A percentile compares a stretch with the other conserved stretches of the same genome.
These are phyloP conservation scores for Arthroderma sp. DNA, from an alignment of 2,329 filamentous ascomycete species.

Conservation along the genomic window DNA sequence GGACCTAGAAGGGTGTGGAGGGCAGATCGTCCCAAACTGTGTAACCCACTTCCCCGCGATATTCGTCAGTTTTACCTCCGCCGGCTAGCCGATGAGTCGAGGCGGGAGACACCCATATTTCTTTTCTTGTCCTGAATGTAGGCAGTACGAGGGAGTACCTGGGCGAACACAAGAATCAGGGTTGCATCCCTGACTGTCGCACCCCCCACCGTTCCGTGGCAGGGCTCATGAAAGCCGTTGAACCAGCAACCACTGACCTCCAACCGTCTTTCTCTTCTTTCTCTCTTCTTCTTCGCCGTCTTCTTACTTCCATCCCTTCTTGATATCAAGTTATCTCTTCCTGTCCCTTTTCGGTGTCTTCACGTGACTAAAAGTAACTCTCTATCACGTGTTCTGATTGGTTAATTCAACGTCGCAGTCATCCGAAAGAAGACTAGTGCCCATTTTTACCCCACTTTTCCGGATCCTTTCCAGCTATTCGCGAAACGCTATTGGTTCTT, in stretches of 20 bases:
- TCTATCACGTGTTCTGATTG: not conserved
- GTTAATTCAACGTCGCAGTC: not conserved
- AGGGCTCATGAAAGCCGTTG: not conserved
- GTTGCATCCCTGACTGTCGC: not conserved
- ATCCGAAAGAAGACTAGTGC: not conserved
- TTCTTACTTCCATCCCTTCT: not conserved
- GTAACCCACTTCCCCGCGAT: conserved; percentile 42
- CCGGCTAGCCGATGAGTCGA: conserved; percentile 58
- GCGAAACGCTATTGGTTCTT: not conserved
- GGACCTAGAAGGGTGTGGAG: conserved; percentile 61
- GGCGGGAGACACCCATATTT: conserved; percentile 18
- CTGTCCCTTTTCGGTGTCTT: not conserved
- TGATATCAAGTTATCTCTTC: not conserved
- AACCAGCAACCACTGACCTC: not conserved
- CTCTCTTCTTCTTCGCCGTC: not conserved
- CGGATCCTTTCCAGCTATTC: not conserved
- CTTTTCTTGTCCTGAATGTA: not conserved
- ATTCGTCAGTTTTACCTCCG: conserved; percentile 64
- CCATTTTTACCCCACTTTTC: not conserved
- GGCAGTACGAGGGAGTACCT: not conserved
- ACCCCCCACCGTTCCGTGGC: not conserved
- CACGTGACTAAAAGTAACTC: not conserved
- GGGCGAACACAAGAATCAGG: not conserved
- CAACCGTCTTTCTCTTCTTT: not conserved
- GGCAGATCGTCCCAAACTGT: conserved; percentile 37